Base-by-base conservation (phyloP, 768 basidiomycete genomes). In the Tricholomella constricta region DNA sequence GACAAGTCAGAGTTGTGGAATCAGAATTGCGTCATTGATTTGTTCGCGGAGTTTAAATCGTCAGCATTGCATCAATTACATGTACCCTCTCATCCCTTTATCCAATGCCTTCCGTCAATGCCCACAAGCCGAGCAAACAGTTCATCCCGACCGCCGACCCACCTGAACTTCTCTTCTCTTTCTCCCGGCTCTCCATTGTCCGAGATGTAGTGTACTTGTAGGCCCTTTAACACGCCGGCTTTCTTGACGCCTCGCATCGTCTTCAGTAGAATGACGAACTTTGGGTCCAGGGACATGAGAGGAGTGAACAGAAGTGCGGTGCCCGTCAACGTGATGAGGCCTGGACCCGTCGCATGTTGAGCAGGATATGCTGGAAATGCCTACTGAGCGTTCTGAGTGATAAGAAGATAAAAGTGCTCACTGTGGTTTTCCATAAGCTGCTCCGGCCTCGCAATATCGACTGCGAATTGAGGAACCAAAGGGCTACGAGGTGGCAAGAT, bases 81-180 rank as follows among this genome's bases (percentile, higher is more conserved):
- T 29, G 32, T 22, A 27, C 19, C 31, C 14, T 27, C 4, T 76
- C 67, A 81, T 25, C 76, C 61, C 56, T 71, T 78, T 51, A 77
- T 64, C 83, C 84, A 85, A 26, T 72, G 72, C 40, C 67, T 69
- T 19, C 78, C 78, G 25, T 76, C 75, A 57, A 69, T 66, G 14
- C 82, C 82, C 15, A 87, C 74, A 11, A 89, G 74, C 52, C 85
- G 68, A 38, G 82, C 83, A 64, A 89, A 88, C 15, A 88, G 63
- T 42, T 88, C 86, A 65, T 88, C 84, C 5, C 86, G 78, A 22
- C 69, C 73, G 27, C 79, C 80, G 34, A 88, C 75, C 81, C 83
- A 85, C 15, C 69, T 55, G 60, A 88, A 86, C 58, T 68, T 80
- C 46, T 82, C 84, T 48, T 81, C 79, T 48, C 68, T 74, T 52